Percentiles rank a stretch among this genome's conserved stretches.
These are phyloP conservation scores for Aspergillus arachidicola DNA, from an alignment of 2,329 filamentous ascomycete genomes.

Conservation along the genomic window DNA sequence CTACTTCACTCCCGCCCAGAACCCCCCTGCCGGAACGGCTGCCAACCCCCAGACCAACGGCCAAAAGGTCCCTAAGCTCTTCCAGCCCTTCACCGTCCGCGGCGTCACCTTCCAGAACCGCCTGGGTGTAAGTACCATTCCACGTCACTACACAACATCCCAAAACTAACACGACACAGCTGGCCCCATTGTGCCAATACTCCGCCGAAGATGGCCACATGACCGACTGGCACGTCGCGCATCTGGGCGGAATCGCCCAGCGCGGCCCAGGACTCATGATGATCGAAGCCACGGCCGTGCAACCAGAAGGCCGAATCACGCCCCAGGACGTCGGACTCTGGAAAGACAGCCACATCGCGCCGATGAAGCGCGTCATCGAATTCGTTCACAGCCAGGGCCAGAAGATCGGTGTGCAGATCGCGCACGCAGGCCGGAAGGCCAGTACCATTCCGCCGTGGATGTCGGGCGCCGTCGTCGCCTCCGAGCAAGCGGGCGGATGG, in stretches of 20 bases:
- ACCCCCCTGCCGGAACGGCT: conserved; percentile 39
- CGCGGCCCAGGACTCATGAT: conserved; percentile 74
- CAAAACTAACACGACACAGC: conserved; percentile 27
- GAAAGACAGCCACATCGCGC: conserved; percentile 79
- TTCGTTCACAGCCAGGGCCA: conserved; percentile 79
- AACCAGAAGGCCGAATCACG: conserved; percentile 77
- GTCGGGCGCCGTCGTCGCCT: conserved; percentile 39
- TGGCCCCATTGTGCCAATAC: conserved; percentile 69
- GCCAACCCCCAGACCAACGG: conserved; percentile 45
- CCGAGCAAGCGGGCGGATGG: conserved; percentile 57
- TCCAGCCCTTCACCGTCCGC: conserved; percentile 59
- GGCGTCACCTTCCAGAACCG: conserved; percentile 63
- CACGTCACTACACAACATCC: background rate
- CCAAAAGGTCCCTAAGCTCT: conserved; percentile 56
- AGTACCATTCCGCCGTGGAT: conserved; percentile 58
- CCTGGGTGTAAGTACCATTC: conserved; percentile 17
- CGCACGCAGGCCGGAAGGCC: conserved; percentile 72
- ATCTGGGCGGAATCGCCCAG: conserved; percentile 76
- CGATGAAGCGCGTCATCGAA: conserved; percentile 68
- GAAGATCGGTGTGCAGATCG: conserved; percentile 77
- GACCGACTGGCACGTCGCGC: conserved; percentile 80
- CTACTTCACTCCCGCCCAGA: conserved; percentile 44
- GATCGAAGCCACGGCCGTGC: conserved; percentile 77
- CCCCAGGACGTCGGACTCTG: conserved; percentile 67
- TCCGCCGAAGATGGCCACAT: conserved; percentile 70